Evolutionary conservation across 2,329 filamentous ascomycete genomes (phyloP), one percentile per base, ranked within the genome.

Genomic region (Berkeleyomyces basicola): DNA sequence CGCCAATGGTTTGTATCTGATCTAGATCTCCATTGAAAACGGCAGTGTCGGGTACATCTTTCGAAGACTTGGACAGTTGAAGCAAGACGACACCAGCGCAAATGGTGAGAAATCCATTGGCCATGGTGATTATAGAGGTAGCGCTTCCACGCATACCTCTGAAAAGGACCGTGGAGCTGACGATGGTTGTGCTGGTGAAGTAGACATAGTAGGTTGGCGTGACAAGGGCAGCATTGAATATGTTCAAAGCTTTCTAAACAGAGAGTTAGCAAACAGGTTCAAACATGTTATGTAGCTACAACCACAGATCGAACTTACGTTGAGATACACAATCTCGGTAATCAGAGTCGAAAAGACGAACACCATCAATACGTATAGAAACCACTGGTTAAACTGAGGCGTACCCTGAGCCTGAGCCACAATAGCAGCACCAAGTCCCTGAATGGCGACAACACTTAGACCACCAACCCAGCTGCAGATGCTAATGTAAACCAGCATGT

Each of bases 191-290:
- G 68, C 86, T 95, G 46, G 93, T 99, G 72, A 99, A 99, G 77
- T 95, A 92, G 67, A 99, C 93, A 72, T 99, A 99, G 75, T 99
- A 99, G 2, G 93, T 99, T 0, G 93, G 93, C 0, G 93, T 99
- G 65, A 99, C 93, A 67, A 99, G 81, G 6, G 93, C 92, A 44
- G 93, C 93, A 70, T 99, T 97, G 79, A 92, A 97, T 59, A 99
- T 75, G 70, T 99, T 97, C 63, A 97, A 80, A 4, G 93, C 93
- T 96, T 99, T 99, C 91, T 97, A 74, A 64, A 16, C n/a, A 53
- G 14, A 4, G 16, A 40, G 40, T 59, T 47, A 64, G 36, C 31
- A 44, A 39, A 40, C n/a, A 44, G 23, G 9, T 4, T 31, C 5
- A 9, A 33, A 44, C 11, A 9, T 9, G 31, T 33, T 10, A 40